Conservation (phyloP, 495 filamentous ascomycete genomes). For the Penicillium ochrochloron region DNA sequence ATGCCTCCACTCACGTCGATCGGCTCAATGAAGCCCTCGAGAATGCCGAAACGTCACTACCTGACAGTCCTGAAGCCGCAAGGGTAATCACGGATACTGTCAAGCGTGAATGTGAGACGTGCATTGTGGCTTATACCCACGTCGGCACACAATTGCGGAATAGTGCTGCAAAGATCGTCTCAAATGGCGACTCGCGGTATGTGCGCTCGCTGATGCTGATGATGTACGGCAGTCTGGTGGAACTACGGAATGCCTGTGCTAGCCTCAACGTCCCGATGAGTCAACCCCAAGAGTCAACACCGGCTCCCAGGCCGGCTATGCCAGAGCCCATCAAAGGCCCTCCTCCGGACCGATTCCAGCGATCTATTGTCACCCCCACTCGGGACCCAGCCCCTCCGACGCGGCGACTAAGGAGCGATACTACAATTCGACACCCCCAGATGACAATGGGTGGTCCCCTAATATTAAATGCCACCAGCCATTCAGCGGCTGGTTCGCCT, state of each 20-base stretch:
- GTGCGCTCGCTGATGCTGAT: constrained; percentile 80
- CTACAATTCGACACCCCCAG: constrained; percentile 63
- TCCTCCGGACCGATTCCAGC: constrained; percentile 44
- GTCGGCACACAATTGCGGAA: constrained; percentile 71
- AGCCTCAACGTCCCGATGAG: constrained; percentile 42
- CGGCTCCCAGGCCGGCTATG: constrained; percentile 34
- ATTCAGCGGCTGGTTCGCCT: constrained; percentile 41
- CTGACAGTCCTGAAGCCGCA: constrained; percentile 46
- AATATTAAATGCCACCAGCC: constrained; percentile 32
- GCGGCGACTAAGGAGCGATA: constrained; percentile 64
- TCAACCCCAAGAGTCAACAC: constrained; percentile 24
- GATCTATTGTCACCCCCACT: constrained; percentile 63
- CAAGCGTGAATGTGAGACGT: constrained; percentile 71
- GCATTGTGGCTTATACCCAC: constrained; percentile 76
- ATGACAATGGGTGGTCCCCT: constrained; percentile 32
- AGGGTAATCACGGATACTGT: constrained; percentile 54
- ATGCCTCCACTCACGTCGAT: constrained; percentile 74
- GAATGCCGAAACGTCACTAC: constrained; percentile 56
- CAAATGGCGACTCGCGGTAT: constrained; percentile 76
- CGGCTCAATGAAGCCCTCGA: constrained; percentile 75
- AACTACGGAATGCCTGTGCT: constrained; percentile 64
- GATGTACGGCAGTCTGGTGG: constrained; percentile 79
- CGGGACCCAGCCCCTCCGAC: constrained; percentile 55
- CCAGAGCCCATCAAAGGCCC: constrained; percentile 33
- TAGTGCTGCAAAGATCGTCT: constrained; percentile 70